Evolutionary conservation across 805 yeast genomes (phyloP), one percentile per base, ranked within the genome.

Genomic region (Spencermartinsiella europaea): DNA sequence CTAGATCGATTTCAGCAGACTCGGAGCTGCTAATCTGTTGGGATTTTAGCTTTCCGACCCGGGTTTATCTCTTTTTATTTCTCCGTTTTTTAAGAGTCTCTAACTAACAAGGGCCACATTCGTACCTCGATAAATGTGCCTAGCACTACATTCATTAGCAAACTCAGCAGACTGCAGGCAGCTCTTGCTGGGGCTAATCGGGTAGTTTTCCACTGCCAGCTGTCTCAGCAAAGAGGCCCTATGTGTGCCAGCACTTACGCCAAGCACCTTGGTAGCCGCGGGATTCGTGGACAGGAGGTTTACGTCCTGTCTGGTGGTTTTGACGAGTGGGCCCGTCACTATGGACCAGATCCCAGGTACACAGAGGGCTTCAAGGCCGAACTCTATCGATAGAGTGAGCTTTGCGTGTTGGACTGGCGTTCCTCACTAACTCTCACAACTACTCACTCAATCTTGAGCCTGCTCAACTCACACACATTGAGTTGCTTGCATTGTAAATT

Each of bases 161-260:
- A 64, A 17, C 56, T 73, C 22, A 71, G 70, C 1, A 69, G 67
- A 4, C 69, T 75, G 34, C 55, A 66, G 17, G 54, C 59, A n/a
- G 53, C 65, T 36, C 60, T 74, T 28, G 59, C 64, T 8, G 62
- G 59, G n/a, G 47, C 56, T 4, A 67, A 72, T 37, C 79, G 76
- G 45, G 77, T 88, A 0, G 83, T 93, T 0, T 93, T 91, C 67
- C 96, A 93, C 63, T 91, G 99, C 64, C 89, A 90, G 22, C 71
- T 85, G 25, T 83, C 95, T 2, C 98, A 93, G 64, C 95, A 83
- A 49, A 71, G 99, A 44, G 98, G 98, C 0, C 98, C 98, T 0
- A 71, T 85, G 2, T 77, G 96, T 2, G 89, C 97, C 0, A 67
- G 81, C 65, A 71, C 70, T 56, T 83, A 84, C 56, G 58, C 73